Percentiles rank a stretch among this genome's conserved stretches.
Conservation (phyloP, 225 moss, liverwort and hornwort genomes). For the Pseudoscleropodium purum region DNA sequence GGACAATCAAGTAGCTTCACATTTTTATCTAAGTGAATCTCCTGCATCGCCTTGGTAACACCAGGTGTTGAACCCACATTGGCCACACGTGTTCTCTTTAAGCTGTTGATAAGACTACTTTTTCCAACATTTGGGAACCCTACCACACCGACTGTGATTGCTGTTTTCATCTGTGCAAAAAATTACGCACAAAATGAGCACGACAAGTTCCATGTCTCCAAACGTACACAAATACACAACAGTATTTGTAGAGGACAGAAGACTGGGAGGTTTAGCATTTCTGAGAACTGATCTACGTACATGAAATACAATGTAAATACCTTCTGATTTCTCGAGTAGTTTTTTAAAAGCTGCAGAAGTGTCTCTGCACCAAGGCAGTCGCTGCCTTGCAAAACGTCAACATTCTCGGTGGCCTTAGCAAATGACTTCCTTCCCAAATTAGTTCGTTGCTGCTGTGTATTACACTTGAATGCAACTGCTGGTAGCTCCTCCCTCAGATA, state of each 20-base stretch:
- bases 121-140: constrained; percentile 98
- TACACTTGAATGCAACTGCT: constrained; percentile 90
- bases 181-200: not conserved
- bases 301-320: constrained; percentile 3
- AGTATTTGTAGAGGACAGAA: not conserved
- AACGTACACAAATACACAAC: not conserved
- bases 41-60: constrained; percentile 90
- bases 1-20: constrained; percentile 94
- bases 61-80: constrained; percentile 86
- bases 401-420: constrained; percentile 44
- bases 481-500: constrained; percentile 88
- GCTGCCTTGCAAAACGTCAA: constrained; percentile 49
- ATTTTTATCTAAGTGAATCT: constrained; percentile 84
- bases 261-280: not conserved
- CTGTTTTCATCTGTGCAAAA: constrained; percentile 75
- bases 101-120: constrained; percentile 90
- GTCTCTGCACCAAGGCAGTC: constrained; percentile 91
- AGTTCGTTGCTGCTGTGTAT: constrained; percentile 73
- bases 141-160: constrained; percentile 89
- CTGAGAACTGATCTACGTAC: not conserved
- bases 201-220: not conserved
- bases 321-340: constrained; percentile 95
- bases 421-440: constrained; percentile 75
- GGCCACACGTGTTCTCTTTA: constrained; percentile 78
- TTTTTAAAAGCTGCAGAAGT: constrained; percentile 80